Percentiles rank a stretch among this genome's conserved stretches.
Evolutionary conservation across 2,329 filamentous ascomycete species (phyloP).

Genomic region (Claviceps sp.): DNA sequence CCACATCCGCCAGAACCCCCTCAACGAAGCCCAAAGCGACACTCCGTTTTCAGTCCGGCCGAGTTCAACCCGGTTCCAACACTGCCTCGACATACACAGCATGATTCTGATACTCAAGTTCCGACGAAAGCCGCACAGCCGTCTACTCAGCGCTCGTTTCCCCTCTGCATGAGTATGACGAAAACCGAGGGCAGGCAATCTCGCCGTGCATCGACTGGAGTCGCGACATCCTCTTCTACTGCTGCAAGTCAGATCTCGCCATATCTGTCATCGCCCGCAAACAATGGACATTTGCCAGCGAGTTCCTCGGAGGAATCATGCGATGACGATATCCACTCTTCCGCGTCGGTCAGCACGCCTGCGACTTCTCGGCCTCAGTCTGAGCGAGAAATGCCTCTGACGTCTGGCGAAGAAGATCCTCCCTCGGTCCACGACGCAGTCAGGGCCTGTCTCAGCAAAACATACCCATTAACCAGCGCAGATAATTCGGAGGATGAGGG

Average conservation of each 20-base stretch:
- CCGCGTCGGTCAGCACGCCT: conserved; percentile 24
- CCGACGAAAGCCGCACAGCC: background rate
- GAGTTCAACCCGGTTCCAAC: conserved; percentile 2
- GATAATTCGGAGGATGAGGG: conserved; percentile 6
- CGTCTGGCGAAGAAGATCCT: conserved; percentile 3
- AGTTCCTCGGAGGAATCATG: conserved; percentile 25
- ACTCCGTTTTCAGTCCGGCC: conserved; percentile 8
- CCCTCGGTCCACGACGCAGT: conserved; percentile 1
- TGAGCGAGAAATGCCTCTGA: conserved; percentile 18
- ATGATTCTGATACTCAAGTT: background rate
- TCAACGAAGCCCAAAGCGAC: conserved; percentile 15
- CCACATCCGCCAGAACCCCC: conserved; percentile 16
- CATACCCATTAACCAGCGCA: conserved; percentile 1
- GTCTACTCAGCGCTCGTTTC: background rate
- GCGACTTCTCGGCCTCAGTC: conserved; percentile 28
- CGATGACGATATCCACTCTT: conserved; percentile 24
- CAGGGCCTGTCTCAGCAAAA: background rate
- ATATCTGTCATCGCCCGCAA: background rate
- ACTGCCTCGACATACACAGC: background rate
- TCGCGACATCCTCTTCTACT: background rate
- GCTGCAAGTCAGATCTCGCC: background rate
- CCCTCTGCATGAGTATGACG: background rate
- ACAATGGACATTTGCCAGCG: conserved; percentile 3
- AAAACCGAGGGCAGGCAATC: background rate
- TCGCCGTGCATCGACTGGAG: background rate